These are phyloP conservation scores for Beauveria sp. DNA, from an alignment of 2,329 filamentous ascomycete species.

Conservation along the genomic window DNA sequence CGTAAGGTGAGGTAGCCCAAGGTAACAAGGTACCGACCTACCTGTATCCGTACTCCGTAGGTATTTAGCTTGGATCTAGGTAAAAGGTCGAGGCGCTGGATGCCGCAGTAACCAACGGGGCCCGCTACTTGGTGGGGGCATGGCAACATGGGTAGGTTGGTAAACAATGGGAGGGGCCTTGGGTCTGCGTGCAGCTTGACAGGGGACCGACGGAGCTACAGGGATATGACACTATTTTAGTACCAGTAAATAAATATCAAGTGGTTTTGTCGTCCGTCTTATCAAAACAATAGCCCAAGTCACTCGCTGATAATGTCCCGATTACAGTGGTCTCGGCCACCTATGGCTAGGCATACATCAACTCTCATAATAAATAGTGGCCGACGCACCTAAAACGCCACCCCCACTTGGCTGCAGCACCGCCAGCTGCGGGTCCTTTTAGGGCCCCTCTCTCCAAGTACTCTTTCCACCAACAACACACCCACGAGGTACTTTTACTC, in stretches of 20 bases:
- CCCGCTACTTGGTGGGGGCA: not conserved
- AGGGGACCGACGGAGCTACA: not conserved
- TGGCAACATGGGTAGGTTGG: conserved; percentile 4
- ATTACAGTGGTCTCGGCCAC: not conserved
- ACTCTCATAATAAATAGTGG: not conserved
- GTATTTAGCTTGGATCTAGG: not conserved
- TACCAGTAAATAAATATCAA: not conserved
- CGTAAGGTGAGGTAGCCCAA: too few species aligned
- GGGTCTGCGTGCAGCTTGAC: not conserved
- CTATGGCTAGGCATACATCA: not conserved
- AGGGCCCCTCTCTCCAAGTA: not conserved
- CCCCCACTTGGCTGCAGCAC: not conserved
- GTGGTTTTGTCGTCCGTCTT: not conserved
- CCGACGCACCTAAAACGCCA: not conserved
- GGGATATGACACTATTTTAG: not conserved
- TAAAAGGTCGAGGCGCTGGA: conserved; percentile 8
- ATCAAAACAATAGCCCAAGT: not conserved
- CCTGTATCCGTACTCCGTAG: not conserved
- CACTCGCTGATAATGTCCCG: not conserved
- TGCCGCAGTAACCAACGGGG: conserved; percentile 14
- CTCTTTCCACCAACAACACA: not conserved
- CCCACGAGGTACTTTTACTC: not conserved
- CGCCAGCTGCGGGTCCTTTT: not conserved
- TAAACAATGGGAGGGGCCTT: not conserved
- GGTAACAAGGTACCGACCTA: not conserved